Evolutionary conservation across 2,329 filamentous ascomycete species (phyloP).

Genomic region (Byssochlamys sp.): DNA sequence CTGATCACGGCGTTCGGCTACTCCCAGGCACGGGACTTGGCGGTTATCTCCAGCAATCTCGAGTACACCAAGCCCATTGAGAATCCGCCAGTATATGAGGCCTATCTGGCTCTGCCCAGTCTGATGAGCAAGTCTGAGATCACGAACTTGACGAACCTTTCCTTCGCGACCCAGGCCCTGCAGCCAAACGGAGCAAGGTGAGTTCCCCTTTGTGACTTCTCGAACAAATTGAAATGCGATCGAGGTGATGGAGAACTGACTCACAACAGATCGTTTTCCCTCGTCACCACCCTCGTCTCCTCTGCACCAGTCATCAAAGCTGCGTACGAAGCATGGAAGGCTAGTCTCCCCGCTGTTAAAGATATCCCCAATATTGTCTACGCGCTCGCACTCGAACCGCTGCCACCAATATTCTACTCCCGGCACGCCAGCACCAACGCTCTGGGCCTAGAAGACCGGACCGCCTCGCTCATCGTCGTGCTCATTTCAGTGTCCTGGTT

Average conservation of each 20-base stretch:
- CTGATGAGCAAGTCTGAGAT: not conserved
- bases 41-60: slow-evolving; percentile 1
- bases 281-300: slow-evolving; percentile 3
- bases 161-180: slow-evolving; percentile 1
- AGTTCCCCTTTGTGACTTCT: not conserved
- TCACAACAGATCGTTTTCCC: slow-evolving; percentile 1
- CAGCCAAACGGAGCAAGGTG: slow-evolving; percentile 3
- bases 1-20: not conserved
- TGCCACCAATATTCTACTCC: slow-evolving; percentile 1
- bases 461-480: not conserved
- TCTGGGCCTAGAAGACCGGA: not conserved
- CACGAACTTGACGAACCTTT: not conserved
- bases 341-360: slow-evolving; percentile 1
- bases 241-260: not conserved
- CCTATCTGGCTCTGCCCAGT: not conserved
- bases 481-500: slow-evolving; percentile 1
- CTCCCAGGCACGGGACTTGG: not conserved
- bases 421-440: slow-evolving; percentile 1
- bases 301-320: slow-evolving; percentile 3
- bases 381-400: not conserved
- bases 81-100: slow-evolving; percentile 2
- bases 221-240: not conserved
- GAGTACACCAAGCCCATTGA: slow-evolving; percentile 3
- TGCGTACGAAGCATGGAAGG: slow-evolving; percentile 3
- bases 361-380: slow-evolving; percentile 1